phyloP scores from a whole-genome alignment of 2,329 filamentous ascomycete species.

The Cytospora mali region DNA sequence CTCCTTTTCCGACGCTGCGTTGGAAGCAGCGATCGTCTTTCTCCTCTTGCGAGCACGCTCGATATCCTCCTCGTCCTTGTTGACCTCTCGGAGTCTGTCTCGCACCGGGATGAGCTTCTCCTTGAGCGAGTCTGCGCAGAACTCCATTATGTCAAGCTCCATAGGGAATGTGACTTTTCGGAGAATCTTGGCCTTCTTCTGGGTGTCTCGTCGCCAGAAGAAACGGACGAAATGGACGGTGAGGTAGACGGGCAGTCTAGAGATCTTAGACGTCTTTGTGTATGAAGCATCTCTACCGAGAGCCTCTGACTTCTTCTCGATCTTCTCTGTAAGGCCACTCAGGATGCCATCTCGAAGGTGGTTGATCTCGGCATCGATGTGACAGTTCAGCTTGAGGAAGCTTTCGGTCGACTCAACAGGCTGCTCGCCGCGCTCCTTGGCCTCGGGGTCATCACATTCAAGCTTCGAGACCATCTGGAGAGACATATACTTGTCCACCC shows the following conservation, averaged over 20 bases:
- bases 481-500: slow-evolving; percentile 88
- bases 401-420: slow-evolving; percentile 67
- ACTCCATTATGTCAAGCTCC: slow-evolving; percentile 90
- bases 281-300: slow-evolving; percentile 80
- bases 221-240: slow-evolving; percentile 98
- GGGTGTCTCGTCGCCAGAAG: slow-evolving; percentile 93
- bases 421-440: slow-evolving; percentile 74
- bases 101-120: slow-evolving; percentile 86
- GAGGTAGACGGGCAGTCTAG: slow-evolving; percentile 89
- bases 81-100: slow-evolving; percentile 92
- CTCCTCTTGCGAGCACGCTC: slow-evolving; percentile 90
- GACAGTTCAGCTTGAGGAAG: slow-evolving; percentile 94
- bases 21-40: slow-evolving; percentile 59
- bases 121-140: slow-evolving; percentile 88
- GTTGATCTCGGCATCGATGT: slow-evolving; percentile 85
- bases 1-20: slow-evolving; percentile 40
- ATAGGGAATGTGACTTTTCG: slow-evolving; percentile 96
- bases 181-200: slow-evolving; percentile 99
- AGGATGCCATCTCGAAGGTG: slow-evolving; percentile 87
- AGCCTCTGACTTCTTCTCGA: slow-evolving; percentile 83
- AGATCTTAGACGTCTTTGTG: slow-evolving; percentile 88
- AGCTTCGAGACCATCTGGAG: slow-evolving; percentile 78
- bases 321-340: slow-evolving; percentile 79
- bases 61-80: slow-evolving; percentile 93
- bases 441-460: slow-evolving; percentile 80